phyloP scores from a whole-genome alignment of 352 stramenopile genomes.

The Hyaloperonospora arabidopsidis region DNA sequence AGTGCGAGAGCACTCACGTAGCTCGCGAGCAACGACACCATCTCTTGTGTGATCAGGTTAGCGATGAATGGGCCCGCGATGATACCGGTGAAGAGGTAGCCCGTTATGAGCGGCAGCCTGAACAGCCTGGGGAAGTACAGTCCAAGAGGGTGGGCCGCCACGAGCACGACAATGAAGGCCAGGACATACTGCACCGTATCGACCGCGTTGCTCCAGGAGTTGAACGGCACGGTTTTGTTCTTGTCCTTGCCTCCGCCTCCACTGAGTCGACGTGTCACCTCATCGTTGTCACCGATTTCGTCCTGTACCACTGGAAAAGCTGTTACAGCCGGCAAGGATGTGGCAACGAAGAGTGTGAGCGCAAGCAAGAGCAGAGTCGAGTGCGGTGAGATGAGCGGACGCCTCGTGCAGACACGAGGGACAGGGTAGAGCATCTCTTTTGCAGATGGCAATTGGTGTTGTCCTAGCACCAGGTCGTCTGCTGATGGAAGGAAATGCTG shows the following conservation, averaged over 20 bases:
- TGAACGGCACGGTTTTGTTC: conserved; percentile 38
- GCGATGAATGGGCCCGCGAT: conserved; percentile 44
- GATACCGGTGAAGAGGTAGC: conserved; percentile 53
- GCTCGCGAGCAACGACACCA: conserved; percentile 35
- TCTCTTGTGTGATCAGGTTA: conserved; percentile 31
- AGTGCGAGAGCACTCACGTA: conserved; percentile 53
- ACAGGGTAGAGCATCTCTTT: no score
- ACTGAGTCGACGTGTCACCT: conserved; percentile 18
- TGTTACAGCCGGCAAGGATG: no score
- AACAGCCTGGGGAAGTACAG: conserved; percentile 52
- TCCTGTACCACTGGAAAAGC: no score
- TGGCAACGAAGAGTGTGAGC: no score
- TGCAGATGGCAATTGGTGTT: no score
- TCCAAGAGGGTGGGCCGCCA: conserved; percentile 45
- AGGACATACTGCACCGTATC: conserved; percentile 37
- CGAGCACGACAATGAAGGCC: conserved; percentile 47
- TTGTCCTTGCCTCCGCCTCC: conserved; percentile 12
- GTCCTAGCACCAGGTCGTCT: no score
- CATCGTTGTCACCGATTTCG: no score
- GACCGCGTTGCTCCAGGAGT: conserved; percentile 28
- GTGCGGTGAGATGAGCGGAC: no score
- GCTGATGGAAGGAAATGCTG: no score
- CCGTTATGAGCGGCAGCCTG: conserved; percentile 56
- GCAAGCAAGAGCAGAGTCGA: no score
- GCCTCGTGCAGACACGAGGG: no score